Evolutionary conservation across 2,329 filamentous ascomycete species (phyloP), one percentile per base, ranked within the genome.

Genomic region (Leptographium procerum): DNA sequence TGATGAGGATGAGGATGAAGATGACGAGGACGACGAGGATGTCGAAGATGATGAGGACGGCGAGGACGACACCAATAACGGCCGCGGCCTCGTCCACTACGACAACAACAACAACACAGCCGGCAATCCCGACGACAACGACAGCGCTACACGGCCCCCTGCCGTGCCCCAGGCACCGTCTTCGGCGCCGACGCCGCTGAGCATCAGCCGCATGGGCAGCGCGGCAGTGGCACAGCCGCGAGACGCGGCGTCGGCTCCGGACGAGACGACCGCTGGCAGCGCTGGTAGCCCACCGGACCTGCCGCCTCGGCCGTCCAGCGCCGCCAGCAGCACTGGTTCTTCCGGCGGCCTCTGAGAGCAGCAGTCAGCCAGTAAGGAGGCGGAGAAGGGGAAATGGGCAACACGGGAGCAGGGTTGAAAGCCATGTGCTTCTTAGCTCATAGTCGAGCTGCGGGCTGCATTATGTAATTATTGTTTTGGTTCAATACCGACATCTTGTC

Each of bases 301-400:
- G 29, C 74, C 73, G 33, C 69, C 73, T 2, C 65, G 75, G 57
- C 74, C 74, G 24, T 67, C 68, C 13, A 74, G 71, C 58, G 71
- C 71, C 13, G 71, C 40, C 19, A 43, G 71, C 48, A 75, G 71
- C 61, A 74, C 72, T 10, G 73, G 72, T 7, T 70, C 68, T 9
- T 66, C 66, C 19, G 66, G 67, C 40, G 40, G 40, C 2, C 40
- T 67, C 28, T 43, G 28, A 43, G 11, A 16, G 24, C 22, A 19
- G 43, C 3, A 4, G 11, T 10, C 19, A 29, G 34, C 6, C 19
- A 24, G 19, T 8, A 36, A 13, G 10, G 14, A 4, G 34, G 8
- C 10, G 19, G 22, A 45, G 3, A 13, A 13, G 8, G 43, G 40
- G 16, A 8, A 16, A 48, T 48, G n/a, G n/a, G n/a, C n/a, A n/a